Base-by-base conservation (phyloP, 441 rosid genomes). In the Adansonia madagascariensis region DNA sequence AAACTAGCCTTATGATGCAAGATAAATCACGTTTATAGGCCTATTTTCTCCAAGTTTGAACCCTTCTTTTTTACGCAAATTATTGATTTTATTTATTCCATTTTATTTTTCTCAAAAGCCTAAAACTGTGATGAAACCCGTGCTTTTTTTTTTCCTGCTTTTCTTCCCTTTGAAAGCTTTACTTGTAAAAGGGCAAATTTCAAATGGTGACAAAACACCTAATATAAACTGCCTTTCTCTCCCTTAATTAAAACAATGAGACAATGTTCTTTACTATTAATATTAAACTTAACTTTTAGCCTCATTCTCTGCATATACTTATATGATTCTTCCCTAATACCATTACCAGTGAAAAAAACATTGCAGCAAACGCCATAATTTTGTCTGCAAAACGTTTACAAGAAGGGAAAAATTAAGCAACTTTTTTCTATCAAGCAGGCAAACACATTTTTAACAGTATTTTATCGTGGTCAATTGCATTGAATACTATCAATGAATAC, bases 1-100 rank as follows among this genome's bases (percentile, higher is more conserved):
- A 77, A 73, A 76, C 46, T 44, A 24, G 55, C 24, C 46, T n/a
- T 46, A 59, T 41, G 60, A 62, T 59, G 63, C 64, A 46, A 14
- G n/a, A 43, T 43, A 66, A 69, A 57, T 71, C 87, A 81, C 73
- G 74, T 75, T 73, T 75, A 15, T 24, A 73, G 50, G n/a, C 39
- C 68, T 61, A 53, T 76, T 47, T 73, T 74, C 59, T 71, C 70
- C 27, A 66, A 81, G 44, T 63, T 35, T 15, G 68, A 63, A 63
- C 83, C 88, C 87, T 88, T 85, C 82, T 84, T 80, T 83, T 79
- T 43, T 66, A 79, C 86, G 88, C 84, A 83, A 82, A 85, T 82
- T 67, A 80, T 82, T 80, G 78, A 47, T 55, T 49, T 80, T 81
- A 77, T 85, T 12, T 14, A 0, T 27, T 31, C 44, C 91, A 35